Percentiles rank a stretch among this genome's conserved stretches.
Evolutionary conservation across 345 rosid species (phyloP).

Genomic region (Isatis tinctoria): DNA sequence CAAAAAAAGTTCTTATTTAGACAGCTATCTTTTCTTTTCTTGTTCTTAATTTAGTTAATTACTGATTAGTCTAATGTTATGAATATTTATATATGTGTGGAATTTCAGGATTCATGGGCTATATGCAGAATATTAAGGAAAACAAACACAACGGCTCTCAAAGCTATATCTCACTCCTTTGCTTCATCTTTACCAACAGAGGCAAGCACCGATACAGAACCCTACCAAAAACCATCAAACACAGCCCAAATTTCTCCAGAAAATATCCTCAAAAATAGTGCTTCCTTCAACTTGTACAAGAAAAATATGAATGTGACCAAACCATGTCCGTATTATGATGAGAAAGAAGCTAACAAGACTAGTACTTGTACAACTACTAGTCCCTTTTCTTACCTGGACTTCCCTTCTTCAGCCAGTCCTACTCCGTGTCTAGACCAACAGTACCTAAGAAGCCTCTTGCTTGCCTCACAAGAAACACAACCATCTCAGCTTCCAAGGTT

Average conservation of each 20-base stretch:
- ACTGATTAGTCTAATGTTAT: neutral
- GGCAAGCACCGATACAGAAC: constrained; percentile 22
- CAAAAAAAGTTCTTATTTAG: neutral
- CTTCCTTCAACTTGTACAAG: constrained; percentile 20
- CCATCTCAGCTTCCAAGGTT: constrained; percentile 22
- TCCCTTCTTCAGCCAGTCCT: constrained; percentile 25
- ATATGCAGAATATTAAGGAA: constrained; percentile 85
- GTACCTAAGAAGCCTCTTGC: constrained; percentile 35
- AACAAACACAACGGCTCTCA: constrained; percentile 54
- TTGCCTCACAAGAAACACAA: constrained; percentile 36
- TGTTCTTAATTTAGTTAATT: neutral
- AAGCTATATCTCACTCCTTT: constrained; percentile 67
- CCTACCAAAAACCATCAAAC: constrained; percentile 14
- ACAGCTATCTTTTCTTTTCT: neutral
- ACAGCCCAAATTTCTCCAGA: constrained; percentile 28
- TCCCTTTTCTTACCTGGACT: constrained; percentile 31
- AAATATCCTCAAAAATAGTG: constrained; percentile 8
- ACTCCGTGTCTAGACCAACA: constrained; percentile 27
- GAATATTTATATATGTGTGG: neutral
- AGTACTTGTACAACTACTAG: constrained; percentile 3
- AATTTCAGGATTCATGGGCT: constrained; percentile 75
- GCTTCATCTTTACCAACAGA: constrained; percentile 42
- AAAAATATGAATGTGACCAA: constrained; percentile 7
- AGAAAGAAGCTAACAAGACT: constrained; percentile 14
- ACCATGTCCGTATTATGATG: neutral